phyloP scores from a whole-genome alignment of 345 rosid species.

The Brassica nigra region DNA sequence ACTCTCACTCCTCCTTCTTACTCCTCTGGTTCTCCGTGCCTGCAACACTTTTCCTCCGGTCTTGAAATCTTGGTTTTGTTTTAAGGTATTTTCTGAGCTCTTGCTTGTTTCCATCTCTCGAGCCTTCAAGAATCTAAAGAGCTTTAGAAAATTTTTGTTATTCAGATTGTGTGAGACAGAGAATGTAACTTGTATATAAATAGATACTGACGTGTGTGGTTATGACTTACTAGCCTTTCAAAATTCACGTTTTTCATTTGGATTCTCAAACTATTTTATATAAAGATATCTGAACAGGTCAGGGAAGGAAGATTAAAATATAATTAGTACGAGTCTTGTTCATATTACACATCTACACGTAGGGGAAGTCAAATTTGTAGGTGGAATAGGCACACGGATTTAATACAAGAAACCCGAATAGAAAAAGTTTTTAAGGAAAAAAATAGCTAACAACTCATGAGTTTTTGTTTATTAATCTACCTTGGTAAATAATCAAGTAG shows the following conservation, averaged over 20 bases:
- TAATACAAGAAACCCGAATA: not conserved
- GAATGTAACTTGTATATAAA: conserved; percentile 11
- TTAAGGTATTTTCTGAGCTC: conserved; percentile 26
- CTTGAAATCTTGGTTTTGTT: conserved; percentile 33
- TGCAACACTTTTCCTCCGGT: conserved; percentile 36
- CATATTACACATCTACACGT: conserved; percentile 17
- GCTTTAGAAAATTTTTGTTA: not conserved
- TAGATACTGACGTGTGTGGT: conserved; percentile 7
- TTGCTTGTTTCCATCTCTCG: conserved; percentile 48
- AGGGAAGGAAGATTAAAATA: not conserved
- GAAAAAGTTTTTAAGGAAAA: not conserved
- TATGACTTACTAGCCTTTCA: conserved; percentile 4
- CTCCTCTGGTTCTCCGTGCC: conserved; percentile 41
- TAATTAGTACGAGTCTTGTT: not conserved
- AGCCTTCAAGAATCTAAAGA: conserved; percentile 48
- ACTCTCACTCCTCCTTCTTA: conserved; percentile 51
- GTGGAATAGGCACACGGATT: not conserved
- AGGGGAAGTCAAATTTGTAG: conserved; percentile 13
- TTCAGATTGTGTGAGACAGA: not conserved
- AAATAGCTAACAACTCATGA: not conserved
- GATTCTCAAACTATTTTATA: not conserved
- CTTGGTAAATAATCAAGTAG: not conserved
- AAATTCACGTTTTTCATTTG: conserved; percentile 33
- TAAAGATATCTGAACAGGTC: not conserved
- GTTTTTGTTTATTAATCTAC: not conserved